A percentile compares a stretch with the other conserved stretches of the same genome.
These are phyloP conservation scores for Phytophthora aleatoria DNA, from an alignment of 352 stramenopile species.

Conservation along the genomic window DNA sequence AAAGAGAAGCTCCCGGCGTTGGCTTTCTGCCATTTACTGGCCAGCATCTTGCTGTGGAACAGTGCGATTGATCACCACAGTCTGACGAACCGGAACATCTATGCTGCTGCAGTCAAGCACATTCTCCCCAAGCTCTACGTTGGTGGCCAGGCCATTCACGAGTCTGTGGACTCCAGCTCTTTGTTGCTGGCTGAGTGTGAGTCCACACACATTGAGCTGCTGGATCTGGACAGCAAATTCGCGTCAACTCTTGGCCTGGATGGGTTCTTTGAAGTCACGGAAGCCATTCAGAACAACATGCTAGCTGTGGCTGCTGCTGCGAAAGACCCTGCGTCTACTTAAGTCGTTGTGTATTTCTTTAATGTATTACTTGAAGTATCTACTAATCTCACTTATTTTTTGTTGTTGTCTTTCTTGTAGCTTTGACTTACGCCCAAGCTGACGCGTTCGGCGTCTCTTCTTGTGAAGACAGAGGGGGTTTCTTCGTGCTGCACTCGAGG, in stretches of 20 bases:
- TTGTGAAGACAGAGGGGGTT: not conserved
- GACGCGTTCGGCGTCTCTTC: constrained; percentile 14
- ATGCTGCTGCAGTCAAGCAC: constrained; percentile 31
- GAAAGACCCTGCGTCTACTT: constrained; percentile 5
- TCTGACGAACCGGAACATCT: constrained; percentile 32
- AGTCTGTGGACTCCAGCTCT: constrained; percentile 4
- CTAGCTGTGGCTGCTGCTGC: constrained; percentile 7
- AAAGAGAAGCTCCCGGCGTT: constrained; percentile 45
- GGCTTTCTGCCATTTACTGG: constrained; percentile 58
- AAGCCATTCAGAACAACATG: constrained; percentile 41
- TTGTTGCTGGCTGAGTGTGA: constrained; percentile 31
- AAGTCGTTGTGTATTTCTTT: constrained; percentile 22
- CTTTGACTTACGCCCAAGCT: constrained; percentile 19
- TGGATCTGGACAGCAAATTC: constrained; percentile 37
- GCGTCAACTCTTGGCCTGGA: constrained; percentile 32
- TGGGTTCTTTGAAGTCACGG: constrained; percentile 40
- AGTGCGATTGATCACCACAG: constrained; percentile 38
- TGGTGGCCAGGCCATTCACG: constrained; percentile 12
- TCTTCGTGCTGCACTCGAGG: constrained; percentile 41
- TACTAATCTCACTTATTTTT: constrained; percentile 15
- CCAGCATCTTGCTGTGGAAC: constrained; percentile 51
- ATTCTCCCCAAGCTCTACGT: constrained; percentile 33
- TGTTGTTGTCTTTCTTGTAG: constrained; percentile 4
- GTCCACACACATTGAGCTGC: constrained; percentile 32
- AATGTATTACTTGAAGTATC: constrained; percentile 1